Conservation (phyloP, 805 yeast genomes). For the Nakazawaea wickerhamii region DNA sequence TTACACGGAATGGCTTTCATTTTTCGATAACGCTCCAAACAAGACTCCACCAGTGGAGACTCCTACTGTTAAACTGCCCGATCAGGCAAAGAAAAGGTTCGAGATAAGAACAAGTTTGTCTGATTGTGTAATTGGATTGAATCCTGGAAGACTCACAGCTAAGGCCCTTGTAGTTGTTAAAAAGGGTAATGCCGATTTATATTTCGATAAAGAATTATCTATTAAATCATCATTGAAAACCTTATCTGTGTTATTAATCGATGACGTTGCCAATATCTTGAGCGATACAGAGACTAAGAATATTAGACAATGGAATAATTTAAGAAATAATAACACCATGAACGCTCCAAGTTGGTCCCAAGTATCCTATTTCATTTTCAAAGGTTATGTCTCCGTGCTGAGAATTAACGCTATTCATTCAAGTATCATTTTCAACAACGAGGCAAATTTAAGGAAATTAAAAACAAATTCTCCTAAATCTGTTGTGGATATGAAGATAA, state of each 20-base stretch:
- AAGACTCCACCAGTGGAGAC: background rate
- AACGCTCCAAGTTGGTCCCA: conserved; percentile 34
- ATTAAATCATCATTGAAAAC: conserved; percentile 44
- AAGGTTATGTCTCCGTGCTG: conserved; percentile 54
- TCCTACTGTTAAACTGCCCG: background rate
- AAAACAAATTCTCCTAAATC: conserved; percentile 22
- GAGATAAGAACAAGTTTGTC: conserved; percentile 33
- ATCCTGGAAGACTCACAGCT: conserved; percentile 56
- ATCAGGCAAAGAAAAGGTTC: conserved; percentile 13
- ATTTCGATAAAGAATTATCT: conserved; percentile 28
- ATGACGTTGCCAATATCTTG: conserved; percentile 44
- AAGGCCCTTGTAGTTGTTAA: conserved; percentile 46
- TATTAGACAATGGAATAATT: conserved; percentile 17
- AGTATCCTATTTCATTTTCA: conserved; percentile 31
- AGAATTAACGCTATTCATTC: conserved; percentile 33
- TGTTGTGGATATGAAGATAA: conserved; percentile 38
- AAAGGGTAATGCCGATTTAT: conserved; percentile 49
- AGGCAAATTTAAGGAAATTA: conserved; percentile 12
- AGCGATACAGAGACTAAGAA: conserved; percentile 22
- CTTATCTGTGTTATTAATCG: conserved; percentile 52
- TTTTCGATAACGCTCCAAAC: conserved; percentile 28
- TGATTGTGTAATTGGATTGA: conserved; percentile 56
- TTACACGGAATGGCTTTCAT: conserved; percentile 51
- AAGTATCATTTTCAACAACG: conserved; percentile 22
- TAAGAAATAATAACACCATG: conserved; percentile 15